Conservation (phyloP, 352 stramenopile species). For the Pythium aphanidermatum region DNA sequence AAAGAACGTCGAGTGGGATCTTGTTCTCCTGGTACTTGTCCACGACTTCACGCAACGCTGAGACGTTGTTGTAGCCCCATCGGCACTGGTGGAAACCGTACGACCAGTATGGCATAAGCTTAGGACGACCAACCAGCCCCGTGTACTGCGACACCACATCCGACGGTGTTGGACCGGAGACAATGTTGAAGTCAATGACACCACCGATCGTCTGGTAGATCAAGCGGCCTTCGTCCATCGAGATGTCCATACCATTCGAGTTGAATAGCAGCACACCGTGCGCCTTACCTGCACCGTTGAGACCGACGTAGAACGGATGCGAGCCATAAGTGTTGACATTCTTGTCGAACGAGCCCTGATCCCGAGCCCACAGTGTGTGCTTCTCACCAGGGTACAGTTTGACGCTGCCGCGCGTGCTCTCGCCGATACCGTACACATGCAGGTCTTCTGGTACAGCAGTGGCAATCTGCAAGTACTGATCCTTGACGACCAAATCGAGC, state of each 20-base stretch:
- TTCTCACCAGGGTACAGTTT: conserved; percentile 28
- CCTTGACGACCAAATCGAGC: conserved; percentile 26
- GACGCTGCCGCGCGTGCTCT: conserved; percentile 33
- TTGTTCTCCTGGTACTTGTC: conserved; percentile 28
- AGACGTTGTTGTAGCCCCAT: conserved; percentile 29
- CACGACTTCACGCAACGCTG: conserved; percentile 20
- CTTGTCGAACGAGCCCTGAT: conserved; percentile 27
- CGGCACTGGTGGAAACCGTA: conserved; percentile 62
- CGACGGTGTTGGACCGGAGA: conserved; percentile 32
- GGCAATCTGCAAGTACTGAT: conserved; percentile 59
- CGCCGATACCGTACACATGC: conserved; percentile 41
- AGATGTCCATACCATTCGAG: conserved; percentile 59
- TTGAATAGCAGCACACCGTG: conserved; percentile 52
- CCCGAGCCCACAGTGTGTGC: conserved; percentile 39
- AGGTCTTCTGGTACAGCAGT: conserved; percentile 19
- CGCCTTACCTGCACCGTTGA: conserved; percentile 28
- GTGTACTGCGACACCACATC: conserved; percentile 48
- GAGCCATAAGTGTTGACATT: conserved; percentile 49
- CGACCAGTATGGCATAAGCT: conserved; percentile 54
- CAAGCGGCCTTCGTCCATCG: conserved; percentile 25
- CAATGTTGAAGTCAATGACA: conserved; percentile 52
- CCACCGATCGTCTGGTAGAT: conserved; percentile 47
- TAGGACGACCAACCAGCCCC: conserved; percentile 37
- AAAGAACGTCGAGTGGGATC: conserved; percentile 45
- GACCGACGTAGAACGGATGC: conserved; percentile 42